Percentiles rank a stretch among this genome's conserved stretches.
Evolutionary conservation across 306 rosid genomes (phyloP).

Genomic region (Ormosia emarginata): DNA sequence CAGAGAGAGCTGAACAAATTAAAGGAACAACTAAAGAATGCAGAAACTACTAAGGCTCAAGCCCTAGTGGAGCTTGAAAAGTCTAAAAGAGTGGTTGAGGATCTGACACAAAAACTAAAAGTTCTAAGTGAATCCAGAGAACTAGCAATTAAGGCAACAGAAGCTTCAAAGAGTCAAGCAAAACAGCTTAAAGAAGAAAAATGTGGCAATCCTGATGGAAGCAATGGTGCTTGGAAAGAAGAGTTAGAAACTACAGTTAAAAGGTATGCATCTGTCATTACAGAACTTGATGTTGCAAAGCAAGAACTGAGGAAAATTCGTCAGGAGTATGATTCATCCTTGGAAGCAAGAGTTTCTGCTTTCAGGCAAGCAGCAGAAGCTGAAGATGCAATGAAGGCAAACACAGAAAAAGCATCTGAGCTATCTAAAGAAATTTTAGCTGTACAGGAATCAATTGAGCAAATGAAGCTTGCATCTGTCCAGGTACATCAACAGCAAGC

Average conservation of each 20-base stretch:
- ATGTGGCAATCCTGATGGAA: conserved; percentile 36
- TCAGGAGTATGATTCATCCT: conserved; percentile 68
- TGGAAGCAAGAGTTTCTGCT: conserved; percentile 59
- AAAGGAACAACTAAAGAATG: conserved; percentile 74
- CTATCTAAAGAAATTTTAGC: conserved; percentile 74
- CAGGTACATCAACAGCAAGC: conserved; percentile 72
- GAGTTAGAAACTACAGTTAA: conserved; percentile 69
- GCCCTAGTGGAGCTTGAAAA: conserved; percentile 82
- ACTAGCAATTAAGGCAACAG: conserved; percentile 54
- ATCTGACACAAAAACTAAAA: conserved; percentile 58
- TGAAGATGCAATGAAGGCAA: conserved; percentile 54
- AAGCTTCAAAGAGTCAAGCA: conserved; percentile 56
- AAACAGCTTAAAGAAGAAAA: conserved; percentile 64
- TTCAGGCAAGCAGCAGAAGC: conserved; percentile 64
- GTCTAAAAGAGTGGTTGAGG: conserved; percentile 58
- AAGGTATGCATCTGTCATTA: conserved; percentile 52
- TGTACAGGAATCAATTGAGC: conserved; percentile 68
- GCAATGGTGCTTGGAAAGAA: conserved; percentile 57
- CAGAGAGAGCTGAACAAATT: conserved; percentile 81
- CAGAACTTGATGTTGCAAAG: conserved; percentile 83
- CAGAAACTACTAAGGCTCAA: conserved; percentile 79
- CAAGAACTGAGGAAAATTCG: conserved; percentile 68
- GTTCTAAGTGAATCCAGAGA: conserved; percentile 66
- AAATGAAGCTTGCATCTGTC: conserved; percentile 62
- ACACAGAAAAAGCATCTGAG: conserved; percentile 56